A percentile compares a stretch with the other conserved stretches of the same genome.
Evolutionary conservation across 2,329 filamentous ascomycete species (phyloP).

Genomic region (Colletotrichum truncatum): DNA sequence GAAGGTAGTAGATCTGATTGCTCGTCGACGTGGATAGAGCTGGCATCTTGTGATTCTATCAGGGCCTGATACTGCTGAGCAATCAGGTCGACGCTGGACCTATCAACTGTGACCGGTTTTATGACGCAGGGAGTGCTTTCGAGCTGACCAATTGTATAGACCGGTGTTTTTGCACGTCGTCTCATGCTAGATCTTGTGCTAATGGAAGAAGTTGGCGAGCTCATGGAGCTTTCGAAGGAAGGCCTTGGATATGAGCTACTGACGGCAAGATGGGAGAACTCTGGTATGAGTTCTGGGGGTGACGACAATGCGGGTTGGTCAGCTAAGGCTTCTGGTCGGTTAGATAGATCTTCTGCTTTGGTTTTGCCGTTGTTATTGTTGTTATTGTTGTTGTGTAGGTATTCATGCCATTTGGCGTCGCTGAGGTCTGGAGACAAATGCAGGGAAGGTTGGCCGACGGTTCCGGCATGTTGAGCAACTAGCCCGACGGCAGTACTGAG

Average conservation of each 20-base stretch:
- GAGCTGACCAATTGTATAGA: conserved; percentile 58
- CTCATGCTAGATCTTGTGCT: conserved; percentile 43
- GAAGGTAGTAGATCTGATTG: conserved; percentile 37
- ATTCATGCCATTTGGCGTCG: conserved; percentile 43
- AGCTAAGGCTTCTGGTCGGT: conserved; percentile 33
- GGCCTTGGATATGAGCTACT: conserved; percentile 32
- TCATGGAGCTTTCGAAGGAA: conserved; percentile 29
- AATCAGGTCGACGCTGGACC: conserved; percentile 56
- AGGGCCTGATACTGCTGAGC: conserved; percentile 61
- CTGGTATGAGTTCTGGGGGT: conserved; percentile 39
- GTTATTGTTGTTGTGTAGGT: conserved; percentile 39
- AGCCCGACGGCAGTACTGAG: conserved; percentile 18
- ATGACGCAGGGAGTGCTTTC: conserved; percentile 44
- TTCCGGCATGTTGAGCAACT: conserved; percentile 26
- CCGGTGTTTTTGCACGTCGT: conserved; percentile 61
- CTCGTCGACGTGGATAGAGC: conserved; percentile 42
- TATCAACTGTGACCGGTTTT: conserved; percentile 40
- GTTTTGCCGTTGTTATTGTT: too few species aligned
- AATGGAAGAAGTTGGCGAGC: conserved; percentile 30
- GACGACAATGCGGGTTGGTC: conserved; percentile 24
- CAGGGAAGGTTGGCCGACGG: conserved; percentile 26
- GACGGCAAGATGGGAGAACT: conserved; percentile 47
- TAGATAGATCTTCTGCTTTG: conserved; percentile 30
- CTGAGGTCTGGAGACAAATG: conserved; percentile 42
- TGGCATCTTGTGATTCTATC: conserved; percentile 49